These are phyloP conservation scores for Mariannaea sp. DNA, from an alignment of 2,329 filamentous ascomycete species.

Conservation along the genomic window DNA sequence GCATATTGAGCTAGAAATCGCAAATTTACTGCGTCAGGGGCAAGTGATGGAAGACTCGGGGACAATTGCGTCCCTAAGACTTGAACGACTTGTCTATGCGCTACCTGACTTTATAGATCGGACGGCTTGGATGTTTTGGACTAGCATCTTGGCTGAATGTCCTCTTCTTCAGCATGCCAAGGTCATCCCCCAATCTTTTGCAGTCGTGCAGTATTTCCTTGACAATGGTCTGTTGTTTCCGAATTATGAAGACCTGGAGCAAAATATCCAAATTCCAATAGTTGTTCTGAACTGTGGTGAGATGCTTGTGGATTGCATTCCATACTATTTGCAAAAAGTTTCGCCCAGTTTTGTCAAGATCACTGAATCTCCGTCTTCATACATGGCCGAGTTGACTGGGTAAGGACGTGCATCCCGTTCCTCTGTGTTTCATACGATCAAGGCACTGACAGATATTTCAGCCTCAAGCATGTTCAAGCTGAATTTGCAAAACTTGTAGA, in stretches of 20 bases:
- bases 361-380: not conserved
- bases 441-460: not conserved
- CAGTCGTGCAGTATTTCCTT: constrained; percentile 14
- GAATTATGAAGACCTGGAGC: not conserved
- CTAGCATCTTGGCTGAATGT: constrained; percentile 2
- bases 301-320: constrained; percentile 11
- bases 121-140: constrained; percentile 2
- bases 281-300: constrained; percentile 15
- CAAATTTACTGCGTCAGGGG: constrained; percentile 1
- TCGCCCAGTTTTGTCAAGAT: not conserved
- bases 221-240: not conserved
- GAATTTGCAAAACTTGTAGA: not conserved
- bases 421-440: not conserved
- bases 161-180: constrained; percentile 18
- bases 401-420: not conserved
- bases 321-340: not conserved
- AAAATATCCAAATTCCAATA: not conserved
- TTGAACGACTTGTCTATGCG: constrained; percentile 8
- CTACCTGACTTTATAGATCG: constrained; percentile 11
- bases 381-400: constrained; percentile 18
- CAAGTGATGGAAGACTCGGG: not conserved
- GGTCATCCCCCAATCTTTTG: constrained; percentile 16
- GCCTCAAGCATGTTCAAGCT: not conserved
- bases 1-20: constrained; percentile 11
- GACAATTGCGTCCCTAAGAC: constrained; percentile 2